Base-by-base conservation (phyloP, 2,329 filamentous ascomycete genomes). In the Botrytis fragariae region DNA sequence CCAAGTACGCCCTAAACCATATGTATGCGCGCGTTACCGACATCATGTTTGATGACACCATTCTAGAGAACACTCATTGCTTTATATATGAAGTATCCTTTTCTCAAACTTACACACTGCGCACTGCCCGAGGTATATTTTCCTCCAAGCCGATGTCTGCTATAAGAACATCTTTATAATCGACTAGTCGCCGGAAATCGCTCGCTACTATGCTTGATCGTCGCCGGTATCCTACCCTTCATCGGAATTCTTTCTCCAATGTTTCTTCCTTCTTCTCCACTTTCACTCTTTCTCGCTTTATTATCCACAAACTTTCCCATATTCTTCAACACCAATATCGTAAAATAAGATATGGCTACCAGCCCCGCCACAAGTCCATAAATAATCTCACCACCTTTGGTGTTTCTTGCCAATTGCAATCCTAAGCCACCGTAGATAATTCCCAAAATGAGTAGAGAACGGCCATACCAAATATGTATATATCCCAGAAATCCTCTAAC, bases 391-490 rank as follows among this genome's bases (percentile, higher is more conserved):
- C 86, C 85, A 20, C 80, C 78, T 3, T 75, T 80, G 0, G 81
- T 75, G 0, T 85, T 84, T 29, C 77, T 74, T 1, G 86, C 83
- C 25, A 90, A 82, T 75, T 85, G 74, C 35, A 92, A 82, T 5
- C 90, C 90, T 4, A 92, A 80, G 0, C 89, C 90, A 72, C 90
- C 90, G 77, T 91, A 91, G 77, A 91, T 79, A 63, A 91, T 83
- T 39, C 88, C 90, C 5, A 91, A 78, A 35, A 87, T 73, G 75
- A 92, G 87, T 62, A 91, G 80, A 1, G 82, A 76, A 25, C 89
- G 86, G 20, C 90, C 90, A 77, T 86, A 89, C 88, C 88, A 91
- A 76, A 90, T 87, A 78, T 92, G 90, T 1, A 83, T 79, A 75
- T 90, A 81, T 75, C 87, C 89, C 74, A 90, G 78, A 59, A 83